A percentile compares a stretch with the other conserved stretches of the same genome.
Conservation (phyloP, 306 rosid genomes). For the Lathyrus aphaca region DNA sequence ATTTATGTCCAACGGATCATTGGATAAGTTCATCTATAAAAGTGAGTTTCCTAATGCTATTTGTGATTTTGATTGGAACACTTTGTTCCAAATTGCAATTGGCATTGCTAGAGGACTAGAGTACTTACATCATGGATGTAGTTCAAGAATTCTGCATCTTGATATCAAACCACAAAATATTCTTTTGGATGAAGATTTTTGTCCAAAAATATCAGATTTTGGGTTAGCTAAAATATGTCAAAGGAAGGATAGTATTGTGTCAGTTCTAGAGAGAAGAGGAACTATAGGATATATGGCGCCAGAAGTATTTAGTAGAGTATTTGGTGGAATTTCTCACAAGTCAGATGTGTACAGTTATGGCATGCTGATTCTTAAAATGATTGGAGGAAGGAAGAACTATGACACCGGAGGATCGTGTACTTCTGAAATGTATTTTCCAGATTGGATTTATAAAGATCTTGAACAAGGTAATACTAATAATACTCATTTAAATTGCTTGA, state of each 20-base stretch:
- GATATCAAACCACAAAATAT: slow-evolving; percentile 44
- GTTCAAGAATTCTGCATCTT: slow-evolving; percentile 47
- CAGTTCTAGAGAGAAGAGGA: slow-evolving; percentile 41
- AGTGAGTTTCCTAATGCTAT: not conserved
- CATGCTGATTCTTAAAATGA: slow-evolving; percentile 44
- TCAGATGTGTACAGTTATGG: slow-evolving; percentile 53
- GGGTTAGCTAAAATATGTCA: slow-evolving; percentile 42
- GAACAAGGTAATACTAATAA: not conserved
- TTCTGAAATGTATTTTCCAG: slow-evolving; percentile 39
- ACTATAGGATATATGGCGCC: slow-evolving; percentile 49
- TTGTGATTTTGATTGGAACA: slow-evolving; percentile 32
- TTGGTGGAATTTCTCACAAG: slow-evolving; percentile 45
- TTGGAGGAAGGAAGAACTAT: slow-evolving; percentile 45
- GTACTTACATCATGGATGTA: slow-evolving; percentile 48
- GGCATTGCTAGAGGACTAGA: slow-evolving; percentile 55
- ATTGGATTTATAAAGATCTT: slow-evolving; percentile 37
- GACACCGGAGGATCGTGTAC: slow-evolving; percentile 17
- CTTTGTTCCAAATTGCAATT: slow-evolving; percentile 24
- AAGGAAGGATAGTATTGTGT: slow-evolving; percentile 41
- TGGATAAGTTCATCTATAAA: slow-evolving; percentile 43
- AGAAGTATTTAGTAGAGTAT: slow-evolving; percentile 33
- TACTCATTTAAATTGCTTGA: not conserved
- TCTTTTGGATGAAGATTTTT: slow-evolving; percentile 36
- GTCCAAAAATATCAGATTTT: slow-evolving; percentile 51
- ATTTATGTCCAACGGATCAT: slow-evolving; percentile 51